Conservation (phyloP, 768 basidiomycete genomes). For the Lentinula lateritia region DNA sequence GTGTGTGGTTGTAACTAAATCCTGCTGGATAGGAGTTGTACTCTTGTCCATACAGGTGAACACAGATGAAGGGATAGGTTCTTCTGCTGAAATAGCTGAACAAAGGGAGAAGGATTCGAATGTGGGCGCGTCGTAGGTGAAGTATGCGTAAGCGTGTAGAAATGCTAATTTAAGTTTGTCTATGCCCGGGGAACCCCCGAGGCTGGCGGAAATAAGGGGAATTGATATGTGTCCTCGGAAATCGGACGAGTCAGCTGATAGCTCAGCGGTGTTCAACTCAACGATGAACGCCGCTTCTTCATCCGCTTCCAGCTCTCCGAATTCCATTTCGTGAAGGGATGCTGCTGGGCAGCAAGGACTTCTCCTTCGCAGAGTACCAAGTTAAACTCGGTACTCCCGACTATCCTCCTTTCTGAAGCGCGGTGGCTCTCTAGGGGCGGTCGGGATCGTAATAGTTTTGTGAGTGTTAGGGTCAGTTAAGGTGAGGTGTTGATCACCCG, state of each 20-base stretch:
- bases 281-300: slow-evolving; percentile 6
- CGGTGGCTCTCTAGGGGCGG: not conserved
- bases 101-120: not conserved
- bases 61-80: too few relatives aligned
- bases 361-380: too few relatives aligned
- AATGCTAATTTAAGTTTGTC: not conserved
- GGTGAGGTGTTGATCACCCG: not conserved
- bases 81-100: not conserved
- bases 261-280: not conserved
- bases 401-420: not conserved
- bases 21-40: too few relatives aligned
- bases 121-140: not conserved
- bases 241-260: not conserved
- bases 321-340: not conserved
- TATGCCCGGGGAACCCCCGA: not conserved
- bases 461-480: slow-evolving; percentile 2
- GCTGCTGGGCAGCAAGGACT: not conserved
- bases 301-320: slow-evolving; percentile 6
- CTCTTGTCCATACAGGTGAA: too few relatives aligned
- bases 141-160: not conserved
- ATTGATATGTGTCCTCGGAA: not conserved
- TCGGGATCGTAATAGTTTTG: slow-evolving; percentile 1
- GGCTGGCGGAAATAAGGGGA: not conserved
- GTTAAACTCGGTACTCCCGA: not conserved
- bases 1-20: too few relatives aligned